Evolutionary conservation across 305 asterid species (phyloP), one percentile per base, ranked within the genome.

Genomic region (Ilex paraguariensis): DNA sequence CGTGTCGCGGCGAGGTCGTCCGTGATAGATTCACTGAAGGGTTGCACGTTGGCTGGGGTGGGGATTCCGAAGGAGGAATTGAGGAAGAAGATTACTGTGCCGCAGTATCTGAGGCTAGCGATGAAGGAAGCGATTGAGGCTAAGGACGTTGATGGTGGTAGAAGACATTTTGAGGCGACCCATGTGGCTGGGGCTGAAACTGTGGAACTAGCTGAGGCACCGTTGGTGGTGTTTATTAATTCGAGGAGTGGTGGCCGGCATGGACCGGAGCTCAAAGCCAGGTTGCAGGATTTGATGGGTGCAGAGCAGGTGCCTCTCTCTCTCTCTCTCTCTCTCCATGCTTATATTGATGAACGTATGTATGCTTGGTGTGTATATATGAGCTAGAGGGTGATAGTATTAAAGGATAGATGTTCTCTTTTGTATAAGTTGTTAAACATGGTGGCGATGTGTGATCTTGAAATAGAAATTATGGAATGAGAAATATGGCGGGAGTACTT

Each of bases 211-310:
- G 77, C 88, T 3, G 93, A 82, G 82, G 75, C 80, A 60, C 96
- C 98, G 44, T 55, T 88, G 44, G 84, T 91, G 1, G 96, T 88
- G 21, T 91, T 91, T 60, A 76, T 91, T 53, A 91, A 91, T 79
- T 78, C 95, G 3, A 84, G 62, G 72, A 91, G 98, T 56, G 98
- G 96, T 6, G 98, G 96, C 1, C 83, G 95, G 15, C 98, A 91
- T 72, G 98, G 98, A 5, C 90, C 91, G 16, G 85, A 84, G 63
- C 88, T 88, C 57, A 88, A 72, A 75, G 88, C 82, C 59, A 84
- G 96, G 13, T 70, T 91, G 30, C 81, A 86, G 79, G 81, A 60
- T 31, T 88, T 91, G 75, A 91, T 88, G 95, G 95, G 86, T 32
- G 93, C 84, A 73, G 96, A 91, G 75, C 98, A 91, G 96, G 83